A percentile compares a stretch with the other conserved stretches of the same genome.
Conservation (phyloP, 345 rosid species). For the Draba incana region DNA sequence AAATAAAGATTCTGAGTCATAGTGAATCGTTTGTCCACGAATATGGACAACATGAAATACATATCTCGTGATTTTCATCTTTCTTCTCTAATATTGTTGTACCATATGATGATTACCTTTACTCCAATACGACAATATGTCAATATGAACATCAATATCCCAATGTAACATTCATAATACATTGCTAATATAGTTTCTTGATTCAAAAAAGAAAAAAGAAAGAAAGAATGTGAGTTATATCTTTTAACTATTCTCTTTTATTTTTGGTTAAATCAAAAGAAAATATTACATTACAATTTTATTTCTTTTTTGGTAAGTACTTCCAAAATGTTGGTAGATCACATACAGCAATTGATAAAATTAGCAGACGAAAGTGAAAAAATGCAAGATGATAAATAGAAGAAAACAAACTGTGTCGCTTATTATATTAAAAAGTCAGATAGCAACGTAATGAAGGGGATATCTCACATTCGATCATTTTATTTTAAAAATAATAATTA, state of each 20-base stretch:
- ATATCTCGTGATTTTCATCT: slow-evolving; percentile 41
- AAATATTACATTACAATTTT: neutral
- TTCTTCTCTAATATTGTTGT: slow-evolving; percentile 29
- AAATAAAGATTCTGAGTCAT: slow-evolving; percentile 29
- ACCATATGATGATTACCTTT: slow-evolving; percentile 39
- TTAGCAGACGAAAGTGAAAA: neutral
- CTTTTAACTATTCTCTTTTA: neutral
- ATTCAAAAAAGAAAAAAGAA: no score
- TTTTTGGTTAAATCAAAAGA: neutral
- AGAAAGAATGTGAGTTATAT: neutral
- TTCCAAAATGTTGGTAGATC: neutral
- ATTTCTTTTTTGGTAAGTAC: no score
- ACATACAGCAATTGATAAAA: neutral
- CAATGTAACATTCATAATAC: no score
- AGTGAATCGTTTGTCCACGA: slow-evolving; percentile 38
- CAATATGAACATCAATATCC: no score
- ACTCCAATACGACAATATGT: slow-evolving; percentile 30
- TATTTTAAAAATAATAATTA: no score
- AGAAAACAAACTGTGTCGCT: no score
- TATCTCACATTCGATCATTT: no score
- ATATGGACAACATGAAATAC: slow-evolving; percentile 39
- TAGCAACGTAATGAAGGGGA: no score
- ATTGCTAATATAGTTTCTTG: no score
- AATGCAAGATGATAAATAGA: neutral
- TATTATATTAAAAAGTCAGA: no score